Conservation (phyloP, 208 protist genomes). For the Tritrichomonas musculus region DNA sequence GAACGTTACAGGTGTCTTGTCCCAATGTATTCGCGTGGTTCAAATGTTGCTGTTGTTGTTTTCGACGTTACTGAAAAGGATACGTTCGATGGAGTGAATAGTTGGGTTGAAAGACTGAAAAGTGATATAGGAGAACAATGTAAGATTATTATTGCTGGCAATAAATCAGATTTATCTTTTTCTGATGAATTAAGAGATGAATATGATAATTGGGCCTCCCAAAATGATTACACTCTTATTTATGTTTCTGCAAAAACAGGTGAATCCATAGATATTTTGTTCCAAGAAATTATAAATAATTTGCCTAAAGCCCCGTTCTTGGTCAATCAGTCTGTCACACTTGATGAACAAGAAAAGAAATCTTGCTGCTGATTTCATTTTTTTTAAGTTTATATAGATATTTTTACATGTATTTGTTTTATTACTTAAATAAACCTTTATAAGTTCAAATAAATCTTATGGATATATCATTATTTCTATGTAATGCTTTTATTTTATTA, state of each 20-base stretch:
- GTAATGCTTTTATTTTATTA: too few relatives aligned
- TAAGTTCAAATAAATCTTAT: too few relatives aligned
- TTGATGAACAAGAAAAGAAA: too few relatives aligned
- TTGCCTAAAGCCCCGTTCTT: too few relatives aligned
- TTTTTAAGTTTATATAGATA: too few relatives aligned
- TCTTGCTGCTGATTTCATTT: too few relatives aligned
- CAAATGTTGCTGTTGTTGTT: not conserved
- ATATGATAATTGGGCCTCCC: not conserved
- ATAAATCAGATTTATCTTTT: not conserved
- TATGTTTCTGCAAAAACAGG: slow-evolving; percentile 24
- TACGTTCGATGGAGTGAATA: not conserved
- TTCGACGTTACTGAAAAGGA: not conserved
- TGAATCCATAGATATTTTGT: not conserved
- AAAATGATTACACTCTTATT: not conserved
- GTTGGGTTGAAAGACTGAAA: not conserved
- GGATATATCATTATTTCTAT: too few relatives aligned
- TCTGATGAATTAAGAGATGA: not conserved
- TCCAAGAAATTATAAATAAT: not conserved
- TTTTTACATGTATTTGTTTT: too few relatives aligned
- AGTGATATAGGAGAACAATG: not conserved
- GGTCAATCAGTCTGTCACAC: too few relatives aligned
- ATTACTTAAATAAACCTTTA: too few relatives aligned
- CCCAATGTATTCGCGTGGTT: not conserved
- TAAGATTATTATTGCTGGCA: not conserved
- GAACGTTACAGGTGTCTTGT: not conserved